Base-by-base conservation (phyloP, 805 yeast species). In the Wickerhamiella occidentalis region DNA sequence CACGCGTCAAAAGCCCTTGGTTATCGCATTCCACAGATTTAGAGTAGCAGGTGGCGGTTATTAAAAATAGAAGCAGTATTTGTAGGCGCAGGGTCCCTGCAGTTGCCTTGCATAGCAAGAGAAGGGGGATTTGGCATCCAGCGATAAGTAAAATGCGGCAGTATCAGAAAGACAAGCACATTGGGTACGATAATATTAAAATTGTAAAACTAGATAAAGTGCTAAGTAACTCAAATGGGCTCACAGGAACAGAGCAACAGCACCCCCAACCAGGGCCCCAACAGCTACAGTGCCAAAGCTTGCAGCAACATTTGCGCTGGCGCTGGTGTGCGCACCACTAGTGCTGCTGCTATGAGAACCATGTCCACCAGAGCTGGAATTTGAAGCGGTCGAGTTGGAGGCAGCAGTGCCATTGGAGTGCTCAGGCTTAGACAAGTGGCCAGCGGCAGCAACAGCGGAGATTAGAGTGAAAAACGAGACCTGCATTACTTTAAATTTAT, bases 211-310 rank as follows among this genome's bases (percentile, higher is more conserved):
- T 23, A 23, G 7, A 8, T 5, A 23, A 23, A 23, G 26, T 23
- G 7, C 5, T 23, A 8, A 23, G 5, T 8, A 23, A 8, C 8
- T 23, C 7, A 23, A 23, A 23, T 8, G 8, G 26, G 5, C 15
- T 37, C 44, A 49, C 23, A 49, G 25, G 19, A 49, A 21, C 6
- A 44, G 45, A 15, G 51, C 51, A 19, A 33, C 47, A 13, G 37
- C 45, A 17, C 48, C 48, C 26, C 48, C 51, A 12, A 49, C 36
- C 15, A 38, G 42, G 21, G 44, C 48, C 29, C 48, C 48, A 21
- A 49, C 29, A n/a, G 42, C 40, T 12, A 30, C 37, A 19, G 40
- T 38, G 23, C 48, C 37, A 12, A 38, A 6, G 17, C 45, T 43
- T 8, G 45, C 35, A 30, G 29, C 50, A 22, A 18, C 41, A 37